Base-by-base conservation (phyloP, 1,139 yeast genomes). In the Magnusiomyces tetraspermus region DNA sequence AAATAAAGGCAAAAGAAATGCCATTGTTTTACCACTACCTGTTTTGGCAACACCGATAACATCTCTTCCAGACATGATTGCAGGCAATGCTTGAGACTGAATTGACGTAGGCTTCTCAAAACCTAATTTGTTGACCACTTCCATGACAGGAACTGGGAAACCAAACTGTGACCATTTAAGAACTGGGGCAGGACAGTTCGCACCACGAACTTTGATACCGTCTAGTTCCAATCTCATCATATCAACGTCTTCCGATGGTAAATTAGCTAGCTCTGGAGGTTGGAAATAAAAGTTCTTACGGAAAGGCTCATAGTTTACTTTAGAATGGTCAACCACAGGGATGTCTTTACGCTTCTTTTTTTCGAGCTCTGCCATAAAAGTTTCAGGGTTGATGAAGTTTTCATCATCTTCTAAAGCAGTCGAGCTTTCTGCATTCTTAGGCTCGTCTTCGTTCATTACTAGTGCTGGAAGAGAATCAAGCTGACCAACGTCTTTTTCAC, bases 11-110 rank as follows among this genome's bases (percentile, higher is more conserved):
- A 94, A 66, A 10, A 89, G 72, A 67, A 87, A 94, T 1, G 97
- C 85, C 62, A 92, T 75, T 0, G 98, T 94, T 64, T 92, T 92
- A 1, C 98, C 98, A 1, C 97, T 87, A 0, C 99, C 98, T 0
- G 99, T 92, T 60, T 89, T 88, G 0, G 98, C 97, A 33, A 92
- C 85, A 5, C 96, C 97, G 51, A 94, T 84, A 3, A 92, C 79
- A 70, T 94, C 97, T 53, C 86, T 69, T 0, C 98, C 97, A 3
- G 84, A 75, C 92, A 92, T 84, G 19, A 89, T 80, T 0, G 90
- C 85, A 0, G 99, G 98, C 19, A 90, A 74, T 0, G 97, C 90
- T 63, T 90, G 97, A 0, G 90, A 76, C 66, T 94, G 99, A 54
- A 94, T 88, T 0, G 97, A 79, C 0, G 97, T 86, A 0, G 97